phyloP scores from a whole-genome alignment of 2,329 filamentous ascomycete species.

The Claviceps purpurea region DNA sequence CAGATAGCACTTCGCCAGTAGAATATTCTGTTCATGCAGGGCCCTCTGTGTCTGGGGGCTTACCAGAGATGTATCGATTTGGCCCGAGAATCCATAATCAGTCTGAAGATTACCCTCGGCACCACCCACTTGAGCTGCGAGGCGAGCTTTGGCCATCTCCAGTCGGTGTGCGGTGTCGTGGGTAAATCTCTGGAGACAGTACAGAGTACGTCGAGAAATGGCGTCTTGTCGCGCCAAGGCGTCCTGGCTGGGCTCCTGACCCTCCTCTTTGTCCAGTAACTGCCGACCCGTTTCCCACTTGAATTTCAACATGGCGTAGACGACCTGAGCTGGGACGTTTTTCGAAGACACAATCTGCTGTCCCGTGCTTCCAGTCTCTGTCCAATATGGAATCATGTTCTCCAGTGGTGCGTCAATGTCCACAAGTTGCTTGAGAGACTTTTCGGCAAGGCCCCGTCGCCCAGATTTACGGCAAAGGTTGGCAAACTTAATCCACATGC shows the following conservation, averaged over 20 bases:
- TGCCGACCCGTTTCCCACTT: constrained; percentile 80
- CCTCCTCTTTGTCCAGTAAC: constrained; percentile 2
- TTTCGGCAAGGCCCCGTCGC: constrained; percentile 86
- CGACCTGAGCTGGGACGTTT: constrained; percentile 59
- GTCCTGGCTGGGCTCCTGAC: too few relatives aligned
- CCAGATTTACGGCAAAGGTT: constrained; percentile 96
- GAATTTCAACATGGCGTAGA: constrained; percentile 95
- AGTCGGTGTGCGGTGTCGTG: constrained; percentile 42
- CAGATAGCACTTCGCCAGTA: constrained; percentile 90
- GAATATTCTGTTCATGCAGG: constrained; percentile 47
- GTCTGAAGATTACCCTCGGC: constrained; percentile 30
- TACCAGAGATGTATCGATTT: constrained; percentile 29
- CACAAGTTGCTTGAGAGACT: constrained; percentile 84
- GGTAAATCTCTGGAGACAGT: constrained; percentile 48
- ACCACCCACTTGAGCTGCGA: constrained; percentile 28
- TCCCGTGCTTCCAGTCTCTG: constrained; percentile 19
- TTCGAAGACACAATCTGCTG: constrained; percentile 16
- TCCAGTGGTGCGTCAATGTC: constrained; percentile 53
- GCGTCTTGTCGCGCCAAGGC: constrained; percentile 25
- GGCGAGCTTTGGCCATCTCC: constrained; percentile 39
- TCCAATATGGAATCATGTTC: constrained; percentile 46
- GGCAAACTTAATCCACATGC: constrained; percentile 99
- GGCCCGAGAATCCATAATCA: constrained; percentile 38
- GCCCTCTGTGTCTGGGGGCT: constrained; percentile 38
- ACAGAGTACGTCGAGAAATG: constrained; percentile 41